Evolutionary conservation across 2,329 filamentous ascomycete genomes (phyloP), one percentile per base, ranked within the genome.

Genomic region (Monosporascus sp.): DNA sequence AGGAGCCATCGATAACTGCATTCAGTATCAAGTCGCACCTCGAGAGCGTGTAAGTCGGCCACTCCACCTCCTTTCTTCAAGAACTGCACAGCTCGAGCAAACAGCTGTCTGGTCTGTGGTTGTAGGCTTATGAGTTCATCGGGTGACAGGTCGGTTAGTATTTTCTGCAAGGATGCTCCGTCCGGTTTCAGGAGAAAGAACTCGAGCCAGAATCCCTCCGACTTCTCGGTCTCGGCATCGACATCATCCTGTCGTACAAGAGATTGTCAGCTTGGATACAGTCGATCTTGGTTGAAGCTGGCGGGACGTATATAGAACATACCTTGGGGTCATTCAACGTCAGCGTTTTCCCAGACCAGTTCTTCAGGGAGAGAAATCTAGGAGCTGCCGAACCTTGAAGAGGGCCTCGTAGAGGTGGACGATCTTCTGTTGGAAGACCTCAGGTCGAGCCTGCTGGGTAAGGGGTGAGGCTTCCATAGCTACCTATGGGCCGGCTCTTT

Each of bases 121-220:
- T 96, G 90, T 47, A 89, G 74, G 54, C 86, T 83, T 42, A 97
- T 76, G 57, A 96, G 78, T 61, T 92, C 85, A 60, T 89, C 85
- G 6, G 90, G 82, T 49, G 81, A 80, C 41, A 94, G 75, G n/a
- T 80, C 75, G 57, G 85, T 82, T 56, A 99, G 75, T 47, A 91
- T 80, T 48, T 74, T 75, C 67, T 83, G 81, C 58, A 99, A 74
- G 48, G 84, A 81, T 5, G 77, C 69, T 51, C 83, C 80, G 67
- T 97, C 90, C 22, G 93, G 92, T 57, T 85, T 85, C 54, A 97
- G 78, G 38, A 99, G 80, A 70, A 99, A 99, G 73, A 99, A 91
- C 72, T 97, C 94, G 60, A 84, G 81, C 94, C 94, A 99, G 74
- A 97, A 99, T 44, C 91, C 93, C 55, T 96, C 90, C 1, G 89